phyloP scores from a whole-genome alignment of 2,329 filamentous ascomycete species.

The Epichloe hybrida region DNA sequence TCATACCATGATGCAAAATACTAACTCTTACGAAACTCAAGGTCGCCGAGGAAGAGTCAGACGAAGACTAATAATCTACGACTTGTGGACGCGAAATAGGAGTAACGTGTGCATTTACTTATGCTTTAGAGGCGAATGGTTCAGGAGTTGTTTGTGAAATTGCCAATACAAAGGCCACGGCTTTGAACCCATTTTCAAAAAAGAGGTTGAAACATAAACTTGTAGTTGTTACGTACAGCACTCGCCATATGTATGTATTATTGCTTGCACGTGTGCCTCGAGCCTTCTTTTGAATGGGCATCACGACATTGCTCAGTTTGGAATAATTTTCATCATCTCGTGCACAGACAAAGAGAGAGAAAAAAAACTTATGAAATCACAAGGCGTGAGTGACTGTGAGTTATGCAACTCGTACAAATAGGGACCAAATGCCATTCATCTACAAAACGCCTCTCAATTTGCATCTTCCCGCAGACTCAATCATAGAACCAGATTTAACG shows the following conservation, averaged over 20 bases:
- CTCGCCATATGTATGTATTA: neutral
- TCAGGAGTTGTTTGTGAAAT: neutral
- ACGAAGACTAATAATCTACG: conserved; percentile 26
- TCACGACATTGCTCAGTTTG: too few species aligned
- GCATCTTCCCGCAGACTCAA: neutral
- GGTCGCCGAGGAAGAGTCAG: conserved; percentile 38
- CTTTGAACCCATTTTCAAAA: neutral
- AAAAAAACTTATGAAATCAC: too few species aligned
- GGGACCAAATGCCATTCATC: neutral
- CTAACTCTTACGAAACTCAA: conserved; percentile 13
- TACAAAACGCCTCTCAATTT: neutral
- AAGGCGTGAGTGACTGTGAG: too few species aligned
- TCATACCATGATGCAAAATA: neutral
- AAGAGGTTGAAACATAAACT: neutral
- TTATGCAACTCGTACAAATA: too few species aligned
- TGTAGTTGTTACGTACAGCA: neutral
- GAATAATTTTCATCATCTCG: too few species aligned
- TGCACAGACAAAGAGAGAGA: too few species aligned
- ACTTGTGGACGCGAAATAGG: neutral
- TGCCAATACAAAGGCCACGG: neutral
- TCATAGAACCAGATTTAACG: neutral
- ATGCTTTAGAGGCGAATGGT: neutral
- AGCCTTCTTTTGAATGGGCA: too few species aligned
- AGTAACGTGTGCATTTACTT: neutral
- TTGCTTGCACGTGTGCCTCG: neutral